Evolutionary conservation across 345 rosid species (phyloP).

Genomic region (Populus nigra): DNA sequence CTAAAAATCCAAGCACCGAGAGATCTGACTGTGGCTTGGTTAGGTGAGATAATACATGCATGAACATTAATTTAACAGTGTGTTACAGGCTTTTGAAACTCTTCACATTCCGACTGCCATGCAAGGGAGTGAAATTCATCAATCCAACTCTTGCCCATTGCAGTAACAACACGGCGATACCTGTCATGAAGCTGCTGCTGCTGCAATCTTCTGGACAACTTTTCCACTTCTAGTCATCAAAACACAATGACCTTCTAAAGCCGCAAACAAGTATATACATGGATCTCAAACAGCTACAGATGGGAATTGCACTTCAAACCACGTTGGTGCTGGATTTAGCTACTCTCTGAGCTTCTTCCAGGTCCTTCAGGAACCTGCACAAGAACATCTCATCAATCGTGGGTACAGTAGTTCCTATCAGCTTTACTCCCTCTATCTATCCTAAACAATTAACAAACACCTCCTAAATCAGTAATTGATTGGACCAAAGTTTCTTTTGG

Average conservation of each 20-base stretch:
- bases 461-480: neutral
- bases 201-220: neutral
- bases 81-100: neutral
- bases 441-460: neutral
- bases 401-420: neutral
- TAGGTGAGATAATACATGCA: too few species aligned
- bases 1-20: neutral
- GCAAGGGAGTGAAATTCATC: neutral
- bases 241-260: neutral
- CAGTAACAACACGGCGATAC: neutral
- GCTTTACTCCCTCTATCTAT: neutral
- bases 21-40: neutral
- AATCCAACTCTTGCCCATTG: neutral
- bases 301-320: slow-evolving; percentile 35
- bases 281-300: slow-evolving; percentile 9
- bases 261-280: slow-evolving; percentile 16
- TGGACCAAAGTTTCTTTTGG: neutral
- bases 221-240: neutral
- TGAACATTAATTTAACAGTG: neutral
- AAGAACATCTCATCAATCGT: neutral
- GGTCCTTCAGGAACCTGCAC: slow-evolving; percentile 77
- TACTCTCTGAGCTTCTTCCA: slow-evolving; percentile 77
- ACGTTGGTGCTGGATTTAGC: slow-evolving; percentile 51
- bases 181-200: neutral
- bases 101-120: neutral